Percentiles rank a stretch among this genome's conserved stretches.
Conservation (phyloP, 805 yeast species). For the Cyberlindnera veronae region DNA sequence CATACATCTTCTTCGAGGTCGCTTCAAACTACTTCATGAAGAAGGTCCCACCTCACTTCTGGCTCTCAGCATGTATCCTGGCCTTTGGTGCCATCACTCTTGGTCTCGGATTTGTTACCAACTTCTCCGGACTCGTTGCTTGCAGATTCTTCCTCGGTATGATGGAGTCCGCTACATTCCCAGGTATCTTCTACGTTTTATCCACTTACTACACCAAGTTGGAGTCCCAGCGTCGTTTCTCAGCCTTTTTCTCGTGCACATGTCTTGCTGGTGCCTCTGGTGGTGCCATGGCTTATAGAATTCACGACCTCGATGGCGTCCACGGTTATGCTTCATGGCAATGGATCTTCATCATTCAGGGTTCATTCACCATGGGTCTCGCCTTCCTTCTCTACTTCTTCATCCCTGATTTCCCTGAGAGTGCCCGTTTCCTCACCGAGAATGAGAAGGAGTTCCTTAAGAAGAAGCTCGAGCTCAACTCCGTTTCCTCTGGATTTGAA, state of each 20-base stretch:
- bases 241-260: conserved; percentile 49
- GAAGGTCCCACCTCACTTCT: conserved; percentile 36
- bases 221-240: conserved; percentile 46
- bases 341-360: conserved; percentile 50
- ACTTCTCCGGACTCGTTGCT: conserved; percentile 44
- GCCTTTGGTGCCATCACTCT: conserved; percentile 41
- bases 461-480: conserved; percentile 36
- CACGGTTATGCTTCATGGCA: conserved; percentile 43
- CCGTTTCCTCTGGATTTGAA: conserved; percentile 35
- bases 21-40: conserved; percentile 38
- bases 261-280: conserved; percentile 56
- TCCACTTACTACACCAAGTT: conserved; percentile 46
- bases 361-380: conserved; percentile 40
- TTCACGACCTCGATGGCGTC: conserved; percentile 44
- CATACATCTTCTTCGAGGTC: conserved; percentile 39
- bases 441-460: conserved; percentile 38
- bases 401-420: conserved; percentile 42
- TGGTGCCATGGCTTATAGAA: conserved; percentile 48
- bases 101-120: conserved; percentile 40
- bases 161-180: conserved; percentile 52
- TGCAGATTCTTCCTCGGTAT: conserved; percentile 50
- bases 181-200: conserved; percentile 45
- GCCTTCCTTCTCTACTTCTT: conserved; percentile 36
- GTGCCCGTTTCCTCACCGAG: conserved; percentile 37
- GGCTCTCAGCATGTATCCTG: conserved; percentile 34